Base-by-base conservation (phyloP, 129 eudicot genomes). In the Solidago caesia region DNA sequence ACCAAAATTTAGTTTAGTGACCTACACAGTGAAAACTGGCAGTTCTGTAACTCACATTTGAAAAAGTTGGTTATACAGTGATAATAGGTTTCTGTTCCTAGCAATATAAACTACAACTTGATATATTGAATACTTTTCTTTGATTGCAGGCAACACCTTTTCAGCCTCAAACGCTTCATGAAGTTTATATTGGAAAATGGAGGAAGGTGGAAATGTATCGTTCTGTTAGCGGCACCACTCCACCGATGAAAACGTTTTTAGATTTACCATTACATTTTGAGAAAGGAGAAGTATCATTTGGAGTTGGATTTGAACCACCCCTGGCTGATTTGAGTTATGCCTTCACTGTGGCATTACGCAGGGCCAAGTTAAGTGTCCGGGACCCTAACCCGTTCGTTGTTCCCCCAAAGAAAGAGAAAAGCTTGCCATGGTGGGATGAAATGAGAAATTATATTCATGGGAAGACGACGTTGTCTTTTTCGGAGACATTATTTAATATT, bases 371-470 rank as follows among this genome's bases (percentile, higher is more conserved):
- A 74, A 85, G 96, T 72, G 81, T 87, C 58, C 82, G 96, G 75
- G 86, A 89, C 81, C 96, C 96, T 7, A 83, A 87, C 72, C 80
- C 84, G 42, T 72, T 66, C 33, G 33, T 80, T 75, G 83, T 79
- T 29, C 95, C 96, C 44, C 92, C 90, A 8, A 92, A 87, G 77
- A 92, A 89, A 82, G 98, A 92, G 78, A 87, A 86, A 80, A 92
- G 98, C 81, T 83, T 92, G 70, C 98, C 98, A 5, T 92, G 98
- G 98, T 92, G 98, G 98, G 98, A 92, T 80, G 98, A 92, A 53
- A 85, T 89, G 91, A 87, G 98, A 84, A 92, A 92, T 80, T 92
- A 92, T 62, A 82, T 92, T 57, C 98, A 92, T 55, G 98, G 98
- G 25, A 79, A 80, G 44, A 73, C 81, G 27, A 80, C 86, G 46